Percentiles rank a stretch among this genome's conserved stretches.
Conservation (phyloP, 441 rosid species). For the Adansonia gregorii region DNA sequence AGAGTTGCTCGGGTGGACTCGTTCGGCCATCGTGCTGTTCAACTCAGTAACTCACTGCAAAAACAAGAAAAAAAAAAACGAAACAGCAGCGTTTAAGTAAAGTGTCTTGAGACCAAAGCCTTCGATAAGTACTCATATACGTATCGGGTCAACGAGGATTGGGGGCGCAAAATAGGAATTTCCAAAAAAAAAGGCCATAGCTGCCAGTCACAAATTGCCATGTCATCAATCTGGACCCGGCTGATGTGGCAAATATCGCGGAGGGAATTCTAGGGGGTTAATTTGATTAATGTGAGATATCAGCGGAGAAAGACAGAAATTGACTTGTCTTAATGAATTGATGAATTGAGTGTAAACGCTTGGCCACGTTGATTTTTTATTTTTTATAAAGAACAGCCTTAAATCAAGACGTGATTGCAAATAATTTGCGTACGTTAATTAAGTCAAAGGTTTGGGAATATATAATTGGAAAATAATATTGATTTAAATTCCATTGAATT, state of each 20-base stretch:
- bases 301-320: too few species aligned
- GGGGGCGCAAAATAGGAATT: background rate
- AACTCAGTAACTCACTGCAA: slow-evolving; percentile 3
- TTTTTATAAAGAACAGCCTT: background rate
- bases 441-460: too few species aligned
- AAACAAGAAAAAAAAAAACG: too few species aligned
- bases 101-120: background rate
- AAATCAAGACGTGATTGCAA: background rate
- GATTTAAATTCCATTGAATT: too few species aligned
- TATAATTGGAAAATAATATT: too few species aligned
- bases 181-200: background rate
- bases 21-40: slow-evolving; percentile 36
- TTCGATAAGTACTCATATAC: background rate
- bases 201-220: background rate
- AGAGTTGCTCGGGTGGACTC: slow-evolving; percentile 40
- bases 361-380: too few species aligned
- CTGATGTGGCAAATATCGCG: background rate
- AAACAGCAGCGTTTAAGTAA: background rate
- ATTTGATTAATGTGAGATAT: too few species aligned
- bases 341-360: background rate
- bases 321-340: background rate
- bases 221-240: background rate
- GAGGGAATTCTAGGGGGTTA: background rate
- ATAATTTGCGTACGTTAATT: background rate
- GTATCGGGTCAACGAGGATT: background rate